phyloP scores from a whole-genome alignment of 2,329 filamentous ascomycete species.

The Aspergillus latus region DNA sequence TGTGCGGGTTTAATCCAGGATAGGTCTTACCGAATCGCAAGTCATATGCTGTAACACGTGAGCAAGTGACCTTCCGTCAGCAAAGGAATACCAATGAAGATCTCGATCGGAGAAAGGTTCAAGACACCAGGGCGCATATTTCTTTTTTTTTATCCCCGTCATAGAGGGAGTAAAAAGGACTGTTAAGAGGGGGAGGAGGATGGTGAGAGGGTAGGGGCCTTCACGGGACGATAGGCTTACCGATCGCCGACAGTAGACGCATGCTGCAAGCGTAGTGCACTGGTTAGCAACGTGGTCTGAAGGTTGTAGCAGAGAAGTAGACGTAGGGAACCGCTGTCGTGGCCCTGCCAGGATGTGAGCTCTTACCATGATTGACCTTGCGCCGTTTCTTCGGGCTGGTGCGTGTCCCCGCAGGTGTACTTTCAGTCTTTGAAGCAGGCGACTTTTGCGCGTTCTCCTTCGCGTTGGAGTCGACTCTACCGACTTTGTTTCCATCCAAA shows the following conservation, averaged over 20 bases:
- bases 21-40: constrained; percentile 74
- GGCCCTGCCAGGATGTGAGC: constrained; percentile 28
- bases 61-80: constrained; percentile 47
- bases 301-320: constrained; percentile 18
- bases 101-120: constrained; percentile 17
- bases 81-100: constrained; percentile 35
- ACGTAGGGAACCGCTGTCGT: constrained; percentile 17
- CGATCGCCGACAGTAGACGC: constrained; percentile 86
- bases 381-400: constrained; percentile 75
- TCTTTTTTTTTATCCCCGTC: constrained; percentile 4
- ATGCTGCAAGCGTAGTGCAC: constrained; percentile 59
- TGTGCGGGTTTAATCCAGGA: constrained; percentile 22
- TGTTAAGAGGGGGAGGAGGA: neutral
- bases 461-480: constrained; percentile 28
- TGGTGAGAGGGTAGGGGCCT: neutral
- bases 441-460: constrained; percentile 28
- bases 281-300: constrained; percentile 27
- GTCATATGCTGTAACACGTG: constrained; percentile 74
- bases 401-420: constrained; percentile 33
- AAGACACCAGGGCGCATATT: constrained; percentile 8
- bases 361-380: constrained; percentile 85
- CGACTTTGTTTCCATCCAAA: constrained; percentile 25
- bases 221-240: constrained; percentile 57
- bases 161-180: neutral
- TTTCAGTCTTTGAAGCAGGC: constrained; percentile 36